phyloP scores from a whole-genome alignment of 176 grass and related monocot genomes.

The Zoysia japonica region DNA sequence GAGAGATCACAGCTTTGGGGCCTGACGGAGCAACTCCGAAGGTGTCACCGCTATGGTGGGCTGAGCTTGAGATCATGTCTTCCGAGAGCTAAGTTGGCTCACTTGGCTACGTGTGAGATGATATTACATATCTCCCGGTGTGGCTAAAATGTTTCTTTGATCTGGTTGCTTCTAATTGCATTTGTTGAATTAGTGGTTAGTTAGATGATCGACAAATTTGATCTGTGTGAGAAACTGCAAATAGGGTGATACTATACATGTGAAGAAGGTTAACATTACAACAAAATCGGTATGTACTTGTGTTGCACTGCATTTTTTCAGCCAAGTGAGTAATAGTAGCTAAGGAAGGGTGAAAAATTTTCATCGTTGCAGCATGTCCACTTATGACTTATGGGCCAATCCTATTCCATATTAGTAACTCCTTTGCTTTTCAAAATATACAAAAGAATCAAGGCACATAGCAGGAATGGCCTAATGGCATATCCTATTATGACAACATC shows the following conservation, averaged over 20 bases:
- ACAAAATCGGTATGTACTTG: not conserved
- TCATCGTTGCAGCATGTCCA: not conserved
- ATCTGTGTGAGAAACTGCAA: not conserved
- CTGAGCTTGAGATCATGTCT: constrained; percentile 90
- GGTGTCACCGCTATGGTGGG: constrained; percentile 91
- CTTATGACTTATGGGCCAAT: too few species aligned
- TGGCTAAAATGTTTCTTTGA: constrained; percentile 27
- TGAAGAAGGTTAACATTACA: constrained; percentile 18
- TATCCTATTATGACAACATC: too few species aligned
- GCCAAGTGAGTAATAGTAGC: not conserved
- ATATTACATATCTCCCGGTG: constrained; percentile 1
- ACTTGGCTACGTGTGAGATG: not conserved
- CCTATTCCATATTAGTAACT: too few species aligned
- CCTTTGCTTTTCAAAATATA: too few species aligned
- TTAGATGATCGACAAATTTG: constrained; percentile 13
- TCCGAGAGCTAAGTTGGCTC: constrained; percentile 36
- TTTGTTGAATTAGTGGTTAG: constrained; percentile 20
- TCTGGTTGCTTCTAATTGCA: constrained; percentile 35
- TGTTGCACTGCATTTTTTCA: not conserved
- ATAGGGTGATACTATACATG: constrained; percentile 22
- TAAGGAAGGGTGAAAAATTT: not conserved
- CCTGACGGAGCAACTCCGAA: constrained; percentile 74
- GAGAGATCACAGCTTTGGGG: constrained; percentile 58
- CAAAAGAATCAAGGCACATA: too few species aligned
- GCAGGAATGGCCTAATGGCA: too few species aligned